phyloP scores from a whole-genome alignment of 805 yeast genomes.

The Barnettozyma sp. region DNA sequence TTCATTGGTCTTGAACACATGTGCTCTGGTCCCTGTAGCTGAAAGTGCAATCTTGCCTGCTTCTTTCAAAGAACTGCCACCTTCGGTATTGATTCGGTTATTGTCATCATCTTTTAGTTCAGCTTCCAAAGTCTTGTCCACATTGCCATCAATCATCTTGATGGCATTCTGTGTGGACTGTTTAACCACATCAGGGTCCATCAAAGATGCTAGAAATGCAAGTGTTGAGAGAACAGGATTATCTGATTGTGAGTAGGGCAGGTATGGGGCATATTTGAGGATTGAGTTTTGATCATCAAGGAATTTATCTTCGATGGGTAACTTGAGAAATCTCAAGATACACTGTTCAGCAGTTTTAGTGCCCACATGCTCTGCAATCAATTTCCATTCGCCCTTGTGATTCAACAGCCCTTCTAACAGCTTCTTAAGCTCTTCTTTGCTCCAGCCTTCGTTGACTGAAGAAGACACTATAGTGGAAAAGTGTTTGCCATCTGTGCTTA shows the following conservation, averaged over 20 bases:
- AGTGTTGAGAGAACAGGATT: conserved; percentile 94
- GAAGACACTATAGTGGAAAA: neutral
- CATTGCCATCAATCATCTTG: conserved; percentile 21
- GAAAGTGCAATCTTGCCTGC: conserved; percentile 70
- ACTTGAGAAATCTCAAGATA: conserved; percentile 65
- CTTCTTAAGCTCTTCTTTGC: conserved; percentile 50
- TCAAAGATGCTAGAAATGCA: conserved; percentile 76
- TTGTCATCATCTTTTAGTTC: conserved; percentile 18
- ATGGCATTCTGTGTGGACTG: conserved; percentile 70
- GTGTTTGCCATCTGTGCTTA: conserved; percentile 8
- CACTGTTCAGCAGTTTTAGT: conserved; percentile 72
- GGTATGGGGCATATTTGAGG: conserved; percentile 71
- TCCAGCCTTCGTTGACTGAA: conserved; percentile 52
- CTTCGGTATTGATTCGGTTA: no score
- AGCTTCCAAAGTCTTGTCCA: conserved; percentile 15
- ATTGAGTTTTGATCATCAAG: conserved; percentile 56
- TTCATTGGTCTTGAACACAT: conserved; percentile 71
- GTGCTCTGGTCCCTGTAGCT: conserved; percentile 69
- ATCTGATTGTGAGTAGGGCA: conserved; percentile 80
- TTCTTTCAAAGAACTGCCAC: conserved; percentile 38
- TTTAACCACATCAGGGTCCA: conserved; percentile 78
- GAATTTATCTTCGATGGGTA: conserved; percentile 77
- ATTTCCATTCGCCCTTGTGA: conserved; percentile 71
- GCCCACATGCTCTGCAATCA: conserved; percentile 61
- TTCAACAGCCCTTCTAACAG: conserved; percentile 58